Conservation (phyloP, 768 basidiomycete genomes). For the Naganishia antarctica region DNA sequence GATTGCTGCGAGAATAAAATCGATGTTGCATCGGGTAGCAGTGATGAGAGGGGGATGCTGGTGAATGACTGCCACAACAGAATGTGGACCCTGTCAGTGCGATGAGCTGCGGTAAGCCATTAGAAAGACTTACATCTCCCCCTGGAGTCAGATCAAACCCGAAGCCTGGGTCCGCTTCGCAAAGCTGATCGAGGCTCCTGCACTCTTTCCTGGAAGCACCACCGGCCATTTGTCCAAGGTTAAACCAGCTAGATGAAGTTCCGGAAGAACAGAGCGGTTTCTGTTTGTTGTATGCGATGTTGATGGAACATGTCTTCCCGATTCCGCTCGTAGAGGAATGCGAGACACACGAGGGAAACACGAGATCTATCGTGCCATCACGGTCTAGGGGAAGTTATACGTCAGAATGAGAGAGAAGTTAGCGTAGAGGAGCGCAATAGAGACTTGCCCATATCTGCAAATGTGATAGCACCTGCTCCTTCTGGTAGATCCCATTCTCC, state of each 20-base stretch:
- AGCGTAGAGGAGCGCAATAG: not conserved
- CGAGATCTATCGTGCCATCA: conserved; percentile 92
- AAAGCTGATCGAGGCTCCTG: conserved; percentile 57
- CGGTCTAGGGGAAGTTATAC: conserved; percentile 57
- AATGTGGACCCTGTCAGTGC: no score
- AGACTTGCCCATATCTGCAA: conserved; percentile 77
- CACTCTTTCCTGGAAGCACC: conserved; percentile 23
- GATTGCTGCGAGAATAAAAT: conserved; percentile 50
- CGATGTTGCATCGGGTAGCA: conserved; percentile 53
- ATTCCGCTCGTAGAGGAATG: conserved; percentile 67
- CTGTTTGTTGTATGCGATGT: conserved; percentile 90
- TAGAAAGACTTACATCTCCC: conserved; percentile 51
- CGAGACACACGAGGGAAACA: conserved; percentile 75
- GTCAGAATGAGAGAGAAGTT: not conserved
- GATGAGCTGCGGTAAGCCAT: no score
- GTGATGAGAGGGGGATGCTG: conserved; percentile 60
- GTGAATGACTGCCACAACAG: conserved; percentile 58
- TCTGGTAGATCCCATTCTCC: conserved; percentile 65
- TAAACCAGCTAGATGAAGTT: conserved; percentile 6
- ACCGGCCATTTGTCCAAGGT: not conserved
- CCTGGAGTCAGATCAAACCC: conserved; percentile 61
- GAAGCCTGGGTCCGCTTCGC: conserved; percentile 73
- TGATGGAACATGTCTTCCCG: conserved; percentile 72
- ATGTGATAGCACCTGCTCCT: conserved; percentile 72
- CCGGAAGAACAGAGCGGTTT: conserved; percentile 67